Base-by-base conservation (phyloP, 139 green algal genomes). In the Astrephomene gubernaculifera region DNA sequence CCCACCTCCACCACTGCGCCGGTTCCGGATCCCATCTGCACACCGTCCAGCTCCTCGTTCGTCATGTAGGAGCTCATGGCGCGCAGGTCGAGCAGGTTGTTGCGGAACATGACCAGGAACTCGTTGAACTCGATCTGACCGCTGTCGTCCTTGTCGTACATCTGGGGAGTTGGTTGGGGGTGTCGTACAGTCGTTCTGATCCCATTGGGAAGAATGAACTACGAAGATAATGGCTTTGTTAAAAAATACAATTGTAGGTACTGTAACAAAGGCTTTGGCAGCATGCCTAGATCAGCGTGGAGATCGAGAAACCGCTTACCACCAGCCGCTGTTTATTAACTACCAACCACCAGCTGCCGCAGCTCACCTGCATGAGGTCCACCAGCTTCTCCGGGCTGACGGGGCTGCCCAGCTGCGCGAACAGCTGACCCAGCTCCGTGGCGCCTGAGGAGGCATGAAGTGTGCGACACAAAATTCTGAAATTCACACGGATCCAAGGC, bases 101-200 rank as follows among this genome's bases (percentile, higher is more conserved):
- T 87, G 43, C 87, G 78, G 90, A 93, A 93, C 90, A 93, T 91
- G 24, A 89, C 36, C 70, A 93, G 82, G 82, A 93, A 93, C 82
- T 93, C 90, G 53, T 84, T 64, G 49, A 91, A 91, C 78, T 87
- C 86, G 31, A 89, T 89, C 82, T 91, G 88, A 5, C 88, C 88
- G 27, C 70, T 86, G 49, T 91, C 83, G 78, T 91, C 88, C 64
- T 83, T 89, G 83, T 91, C 88, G 60, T 89, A 91, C 57, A 45
- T 43, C 83, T 86, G 60, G 22, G 63, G n/a, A 29, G 8, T 9
- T 44, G 64, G 25, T 4, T 33, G 27, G 29, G 21, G 10, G 10
- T 71, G 35, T 14, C 33, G 22, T 35, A 45, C 19, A n/a, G n/a
- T n/a, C n/a, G n/a, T n/a, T n/a, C n/a, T n/a, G n/a, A n/a, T n/a